These are phyloP conservation scores for Venturia nashicola DNA, from an alignment of 2,329 filamentous ascomycete genomes.

Conservation along the genomic window DNA sequence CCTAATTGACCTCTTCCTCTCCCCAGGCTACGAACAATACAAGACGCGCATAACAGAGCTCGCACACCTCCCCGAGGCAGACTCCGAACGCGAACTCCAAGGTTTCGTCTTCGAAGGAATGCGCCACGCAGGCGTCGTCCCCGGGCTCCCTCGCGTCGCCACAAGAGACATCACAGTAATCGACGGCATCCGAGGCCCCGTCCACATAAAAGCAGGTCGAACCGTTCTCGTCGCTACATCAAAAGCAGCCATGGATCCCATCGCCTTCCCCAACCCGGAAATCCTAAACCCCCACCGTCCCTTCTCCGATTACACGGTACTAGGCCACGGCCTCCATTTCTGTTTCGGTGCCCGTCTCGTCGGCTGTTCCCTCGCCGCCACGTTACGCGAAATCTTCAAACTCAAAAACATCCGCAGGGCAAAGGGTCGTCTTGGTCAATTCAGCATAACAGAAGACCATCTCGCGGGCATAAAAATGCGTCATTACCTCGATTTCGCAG, in stretches of 20 bases:
- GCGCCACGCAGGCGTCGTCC: conserved; percentile 39
- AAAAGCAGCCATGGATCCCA: conserved; percentile 28
- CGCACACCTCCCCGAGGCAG: conserved; percentile 28
- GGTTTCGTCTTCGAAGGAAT: conserved; percentile 44
- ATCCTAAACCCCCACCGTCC: conserved; percentile 31
- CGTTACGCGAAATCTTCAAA: conserved; percentile 32
- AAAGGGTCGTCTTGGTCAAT: conserved; percentile 25
- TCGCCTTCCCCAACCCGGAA: conserved; percentile 29
- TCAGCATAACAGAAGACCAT: conserved; percentile 31
- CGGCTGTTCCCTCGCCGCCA: conserved; percentile 27
- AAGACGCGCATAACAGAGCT: conserved; percentile 39
- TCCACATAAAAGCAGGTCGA: conserved; percentile 32
- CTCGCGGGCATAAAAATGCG: conserved; percentile 36
- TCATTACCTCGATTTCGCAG: conserved; percentile 36
- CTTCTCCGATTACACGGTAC: conserved; percentile 25
- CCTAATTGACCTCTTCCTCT: conserved; percentile 41
- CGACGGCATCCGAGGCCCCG: conserved; percentile 35
- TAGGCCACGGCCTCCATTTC: conserved; percentile 29
- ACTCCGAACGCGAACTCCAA: conserved; percentile 34
- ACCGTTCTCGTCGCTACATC: conserved; percentile 33
- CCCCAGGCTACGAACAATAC: conserved; percentile 36
- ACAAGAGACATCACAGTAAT: conserved; percentile 32
- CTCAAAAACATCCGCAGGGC: conserved; percentile 31
- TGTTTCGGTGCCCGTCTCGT: conserved; percentile 30
- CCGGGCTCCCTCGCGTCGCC: conserved; percentile 39